Evolutionary conservation across 768 basidiomycete species (phyloP).

Genomic region (Coprinopsis strossmayeri): DNA sequence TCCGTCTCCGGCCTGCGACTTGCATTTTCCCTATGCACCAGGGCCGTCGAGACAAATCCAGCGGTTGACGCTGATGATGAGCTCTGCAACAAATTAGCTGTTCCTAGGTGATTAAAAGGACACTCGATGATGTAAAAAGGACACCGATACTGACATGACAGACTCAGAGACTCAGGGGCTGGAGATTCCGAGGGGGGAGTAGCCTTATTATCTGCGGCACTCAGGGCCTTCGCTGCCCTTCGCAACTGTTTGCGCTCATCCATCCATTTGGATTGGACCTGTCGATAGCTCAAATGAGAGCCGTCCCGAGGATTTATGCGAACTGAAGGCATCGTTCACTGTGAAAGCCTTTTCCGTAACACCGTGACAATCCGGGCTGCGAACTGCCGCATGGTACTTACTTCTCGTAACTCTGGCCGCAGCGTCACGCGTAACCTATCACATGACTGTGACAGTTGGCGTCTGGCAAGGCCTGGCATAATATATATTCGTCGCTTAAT

Average conservation of each 20-base stretch:
- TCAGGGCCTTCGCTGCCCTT: neutral
- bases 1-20: too few relatives aligned
- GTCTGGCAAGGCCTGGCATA: neutral
- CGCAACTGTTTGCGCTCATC: neutral
- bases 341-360: neutral
- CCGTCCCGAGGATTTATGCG: slow-evolving; percentile 1
- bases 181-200: neutral
- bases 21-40: too few relatives aligned
- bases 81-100: too few relatives aligned
- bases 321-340: neutral
- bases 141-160: neutral
- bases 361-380: too few relatives aligned
- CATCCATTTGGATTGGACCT: neutral
- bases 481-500: too few relatives aligned
- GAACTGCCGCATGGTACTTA: too few relatives aligned
- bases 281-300: neutral
- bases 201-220: neutral
- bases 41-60: too few relatives aligned
- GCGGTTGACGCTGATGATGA: too few relatives aligned
- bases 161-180: slow-evolving; percentile 1
- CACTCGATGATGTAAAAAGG: too few relatives aligned
- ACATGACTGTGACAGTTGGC: neutral
- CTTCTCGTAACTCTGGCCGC: too few relatives aligned
- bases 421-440: neutral
- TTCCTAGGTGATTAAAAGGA: too few relatives aligned